These are phyloP conservation scores for Pseudocercospora musae DNA, from an alignment of 2,329 filamentous ascomycete genomes.

Conservation along the genomic window DNA sequence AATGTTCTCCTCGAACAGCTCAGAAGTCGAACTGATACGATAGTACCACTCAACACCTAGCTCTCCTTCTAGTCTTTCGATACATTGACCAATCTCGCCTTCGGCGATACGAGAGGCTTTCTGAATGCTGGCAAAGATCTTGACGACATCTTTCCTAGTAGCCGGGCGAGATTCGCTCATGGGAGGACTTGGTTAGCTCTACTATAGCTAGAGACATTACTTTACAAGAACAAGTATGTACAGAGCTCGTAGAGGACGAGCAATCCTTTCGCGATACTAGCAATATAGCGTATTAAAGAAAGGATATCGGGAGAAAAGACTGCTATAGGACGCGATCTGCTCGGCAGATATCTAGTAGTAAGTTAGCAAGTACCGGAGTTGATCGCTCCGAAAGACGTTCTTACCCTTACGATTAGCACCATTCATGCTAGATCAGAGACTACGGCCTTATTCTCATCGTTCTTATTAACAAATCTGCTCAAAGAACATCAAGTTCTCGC, in stretches of 20 bases:
- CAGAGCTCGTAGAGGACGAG: not conserved
- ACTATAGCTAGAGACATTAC: constrained; percentile 8
- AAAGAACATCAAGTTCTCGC: not conserved
- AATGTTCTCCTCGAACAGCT: constrained; percentile 9
- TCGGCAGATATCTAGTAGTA: constrained; percentile 10
- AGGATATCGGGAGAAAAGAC: not conserved
- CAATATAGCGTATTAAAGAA: constrained; percentile 6
- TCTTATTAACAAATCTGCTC: not conserved
- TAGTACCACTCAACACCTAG: constrained; percentile 6
- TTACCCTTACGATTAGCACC: constrained; percentile 14
- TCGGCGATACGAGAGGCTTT: constrained; percentile 11
- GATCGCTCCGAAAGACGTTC: constrained; percentile 9
- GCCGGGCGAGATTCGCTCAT: constrained; percentile 8
- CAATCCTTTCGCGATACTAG: constrained; percentile 3
- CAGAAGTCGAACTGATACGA: not conserved
- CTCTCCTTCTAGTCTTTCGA: constrained; percentile 15
- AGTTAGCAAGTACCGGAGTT: constrained; percentile 11
- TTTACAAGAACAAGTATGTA: constrained; percentile 13
- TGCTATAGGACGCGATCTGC: not conserved
- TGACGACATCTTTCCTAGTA: constrained; percentile 8
- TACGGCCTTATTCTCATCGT: constrained; percentile 1
- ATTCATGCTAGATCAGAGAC: constrained; percentile 18
- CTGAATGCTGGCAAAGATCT: constrained; percentile 9
- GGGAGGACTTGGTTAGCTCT: constrained; percentile 11
- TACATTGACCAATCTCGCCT: constrained; percentile 13